These are phyloP conservation scores for Arxiozyma heterogenica DNA, from an alignment of 1,139 yeast genomes.

Conservation along the genomic window DNA sequence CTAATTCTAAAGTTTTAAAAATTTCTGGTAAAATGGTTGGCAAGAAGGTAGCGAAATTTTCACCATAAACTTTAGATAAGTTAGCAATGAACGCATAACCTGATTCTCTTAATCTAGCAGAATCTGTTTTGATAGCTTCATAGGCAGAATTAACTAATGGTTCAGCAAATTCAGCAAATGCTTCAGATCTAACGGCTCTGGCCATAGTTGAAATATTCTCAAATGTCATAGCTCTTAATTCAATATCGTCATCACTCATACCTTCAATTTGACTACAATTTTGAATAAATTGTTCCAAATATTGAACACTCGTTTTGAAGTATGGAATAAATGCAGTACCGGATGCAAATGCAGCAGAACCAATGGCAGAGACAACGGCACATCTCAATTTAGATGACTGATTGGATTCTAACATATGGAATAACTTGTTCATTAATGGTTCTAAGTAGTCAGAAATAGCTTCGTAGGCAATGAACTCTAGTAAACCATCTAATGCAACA, in stretches of 20 bases:
- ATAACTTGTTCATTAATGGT: conserved; percentile 82
- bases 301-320: conserved; percentile 71
- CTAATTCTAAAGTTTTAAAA: conserved; percentile 75
- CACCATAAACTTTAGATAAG: conserved; percentile 90
- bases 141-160: conserved; percentile 88
- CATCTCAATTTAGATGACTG: conserved; percentile 62
- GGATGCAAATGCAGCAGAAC: conserved; percentile 93
- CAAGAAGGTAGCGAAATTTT: conserved; percentile 80
- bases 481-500: conserved; percentile 78
- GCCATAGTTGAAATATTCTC: conserved; percentile 95
- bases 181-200: conserved; percentile 87
- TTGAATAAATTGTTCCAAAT: conserved; percentile 70
- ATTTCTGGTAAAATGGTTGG: conserved; percentile 77
- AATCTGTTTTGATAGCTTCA: conserved; percentile 64
- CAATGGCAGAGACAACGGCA: conserved; percentile 90
- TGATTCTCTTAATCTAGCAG: conserved; percentile 83
- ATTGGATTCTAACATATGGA: conserved; percentile 64
- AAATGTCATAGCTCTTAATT: conserved; percentile 81
- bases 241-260: conserved; percentile 68
- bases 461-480: conserved; percentile 85
- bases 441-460: conserved; percentile 75
- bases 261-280: conserved; percentile 60
- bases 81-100: conserved; percentile 92
- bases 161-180: conserved; percentile 76
- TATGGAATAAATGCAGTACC: conserved; percentile 82